A percentile compares a stretch with the other conserved stretches of the same genome.
Conservation (phyloP, 2,329 filamentous ascomycete species). For the Allantophomopsis cytisporea region DNA sequence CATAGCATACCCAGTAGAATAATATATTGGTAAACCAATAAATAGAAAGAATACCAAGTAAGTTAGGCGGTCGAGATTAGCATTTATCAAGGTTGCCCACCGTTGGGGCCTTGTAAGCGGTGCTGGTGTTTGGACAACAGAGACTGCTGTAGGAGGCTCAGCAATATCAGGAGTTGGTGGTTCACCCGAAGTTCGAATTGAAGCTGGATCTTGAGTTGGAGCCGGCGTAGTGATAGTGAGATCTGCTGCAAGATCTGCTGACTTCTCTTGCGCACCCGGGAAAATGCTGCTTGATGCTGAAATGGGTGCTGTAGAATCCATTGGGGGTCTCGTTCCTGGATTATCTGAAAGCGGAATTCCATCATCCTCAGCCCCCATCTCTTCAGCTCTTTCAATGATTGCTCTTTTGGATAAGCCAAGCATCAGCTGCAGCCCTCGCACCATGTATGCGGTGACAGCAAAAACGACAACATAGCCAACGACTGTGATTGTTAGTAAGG, state of each 20-base stretch:
- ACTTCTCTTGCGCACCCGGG: neutral
- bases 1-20: slow-evolving; percentile 33
- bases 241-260: slow-evolving; percentile 4
- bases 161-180: slow-evolving; percentile 9
- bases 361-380: slow-evolving; percentile 29
- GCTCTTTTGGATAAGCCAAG: slow-evolving; percentile 37
- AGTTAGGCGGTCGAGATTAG: slow-evolving; percentile 29
- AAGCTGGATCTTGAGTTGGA: slow-evolving; percentile 14
- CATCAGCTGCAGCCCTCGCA: slow-evolving; percentile 35
- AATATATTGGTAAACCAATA: slow-evolving; percentile 40
- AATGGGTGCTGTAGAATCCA: slow-evolving; percentile 4
- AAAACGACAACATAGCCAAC: slow-evolving; percentile 40
- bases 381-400: slow-evolving; percentile 34
- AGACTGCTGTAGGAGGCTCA: slow-evolving; percentile 1
- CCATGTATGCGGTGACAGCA: slow-evolving; percentile 36
- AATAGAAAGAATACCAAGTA: slow-evolving; percentile 32
- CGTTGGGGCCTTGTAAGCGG: slow-evolving; percentile 30
- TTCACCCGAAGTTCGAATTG: slow-evolving; percentile 14
- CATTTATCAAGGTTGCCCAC: slow-evolving; percentile 33
- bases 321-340: slow-evolving; percentile 6
- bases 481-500: slow-evolving; percentile 22
- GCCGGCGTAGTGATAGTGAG: slow-evolving; percentile 9
- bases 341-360: slow-evolving; percentile 30
- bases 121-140: slow-evolving; percentile 23
- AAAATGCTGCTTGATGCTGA: neutral